Percentiles rank a stretch among this genome's conserved stretches.
Evolutionary conservation across 2,329 filamentous ascomycete genomes (phyloP).

Genomic region (Emmonsiellopsis sp.): DNA sequence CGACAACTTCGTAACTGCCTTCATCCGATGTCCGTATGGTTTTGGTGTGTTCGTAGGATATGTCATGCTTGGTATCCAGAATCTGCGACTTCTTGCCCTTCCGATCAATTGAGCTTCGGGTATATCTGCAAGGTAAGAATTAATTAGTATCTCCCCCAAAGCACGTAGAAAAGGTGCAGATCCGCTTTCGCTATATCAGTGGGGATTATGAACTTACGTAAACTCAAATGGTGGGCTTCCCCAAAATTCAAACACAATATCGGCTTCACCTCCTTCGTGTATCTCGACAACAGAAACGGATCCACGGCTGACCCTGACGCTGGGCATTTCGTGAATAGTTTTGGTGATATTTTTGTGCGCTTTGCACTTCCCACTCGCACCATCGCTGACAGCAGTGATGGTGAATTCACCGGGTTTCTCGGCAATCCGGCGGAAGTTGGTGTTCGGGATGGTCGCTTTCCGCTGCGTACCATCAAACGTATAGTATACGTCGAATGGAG

Average conservation of each 20-base stretch:
- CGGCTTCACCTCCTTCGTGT: conserved; percentile 88
- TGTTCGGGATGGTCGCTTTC: conserved; percentile 62
- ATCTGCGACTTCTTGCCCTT: conserved; percentile 70
- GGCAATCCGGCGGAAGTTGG: conserved; percentile 84
- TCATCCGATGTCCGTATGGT: conserved; percentile 79
- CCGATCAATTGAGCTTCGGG: conserved; percentile 72
- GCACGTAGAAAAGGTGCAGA: neutral
- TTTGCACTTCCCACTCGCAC: conserved; percentile 71
- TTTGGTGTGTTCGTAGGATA: conserved; percentile 72
- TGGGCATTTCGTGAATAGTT: conserved; percentile 82
- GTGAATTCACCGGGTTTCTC: conserved; percentile 82
- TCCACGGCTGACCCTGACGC: conserved; percentile 81
- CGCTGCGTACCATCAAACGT: conserved; percentile 69
- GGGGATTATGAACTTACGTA: conserved; percentile 42
- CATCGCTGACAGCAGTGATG: conserved; percentile 79
- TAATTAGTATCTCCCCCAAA: neutral
- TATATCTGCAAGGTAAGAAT: conserved; percentile 48
- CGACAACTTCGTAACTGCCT: conserved; percentile 93
- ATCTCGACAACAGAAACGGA: conserved; percentile 77
- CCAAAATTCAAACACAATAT: conserved; percentile 91
- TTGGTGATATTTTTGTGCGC: conserved; percentile 70
- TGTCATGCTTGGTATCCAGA: conserved; percentile 82
- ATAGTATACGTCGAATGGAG: conserved; percentile 90
- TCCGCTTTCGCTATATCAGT: neutral
- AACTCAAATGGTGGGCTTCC: conserved; percentile 96